Conservation (phyloP, 805 yeast genomes). For the Scheffersomyces spartinae region DNA sequence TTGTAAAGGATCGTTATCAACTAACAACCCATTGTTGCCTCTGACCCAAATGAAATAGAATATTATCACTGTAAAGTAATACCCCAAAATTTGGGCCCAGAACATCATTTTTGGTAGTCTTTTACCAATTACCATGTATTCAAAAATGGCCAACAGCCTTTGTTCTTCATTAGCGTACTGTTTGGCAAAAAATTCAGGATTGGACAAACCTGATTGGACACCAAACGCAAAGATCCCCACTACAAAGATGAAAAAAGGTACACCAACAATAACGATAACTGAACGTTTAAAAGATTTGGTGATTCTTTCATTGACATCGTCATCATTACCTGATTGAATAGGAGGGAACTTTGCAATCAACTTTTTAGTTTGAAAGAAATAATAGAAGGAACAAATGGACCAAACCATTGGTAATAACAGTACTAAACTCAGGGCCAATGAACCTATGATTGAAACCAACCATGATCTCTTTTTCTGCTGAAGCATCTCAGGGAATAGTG, state of each 20-base stretch:
- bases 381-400: constrained; percentile 7
- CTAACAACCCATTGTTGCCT: constrained; percentile 16
- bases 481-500: constrained; percentile 1
- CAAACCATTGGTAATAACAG: constrained; percentile 7
- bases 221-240: not conserved
- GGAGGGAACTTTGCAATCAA: constrained; percentile 18
- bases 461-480: not conserved
- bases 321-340: constrained; percentile 6
- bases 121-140: not conserved
- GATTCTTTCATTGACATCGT: constrained; percentile 8
- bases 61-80: constrained; percentile 1
- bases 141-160: not conserved
- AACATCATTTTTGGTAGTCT: too few relatives aligned
- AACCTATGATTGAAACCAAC: constrained; percentile 1
- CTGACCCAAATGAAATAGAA: constrained; percentile 19
- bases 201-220: not conserved
- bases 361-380: constrained; percentile 17
- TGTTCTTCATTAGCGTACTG: too few relatives aligned
- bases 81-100: constrained; percentile 2
- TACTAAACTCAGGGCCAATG: too few relatives aligned
- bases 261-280: constrained; percentile 13
- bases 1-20: constrained; percentile 12
- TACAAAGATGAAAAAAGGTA: constrained; percentile 10
- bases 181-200: not conserved
- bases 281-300: constrained; percentile 14